These are phyloP conservation scores for Globisporangium recalcitrans DNA, from an alignment of 352 stramenopile species.

Conservation along the genomic window DNA sequence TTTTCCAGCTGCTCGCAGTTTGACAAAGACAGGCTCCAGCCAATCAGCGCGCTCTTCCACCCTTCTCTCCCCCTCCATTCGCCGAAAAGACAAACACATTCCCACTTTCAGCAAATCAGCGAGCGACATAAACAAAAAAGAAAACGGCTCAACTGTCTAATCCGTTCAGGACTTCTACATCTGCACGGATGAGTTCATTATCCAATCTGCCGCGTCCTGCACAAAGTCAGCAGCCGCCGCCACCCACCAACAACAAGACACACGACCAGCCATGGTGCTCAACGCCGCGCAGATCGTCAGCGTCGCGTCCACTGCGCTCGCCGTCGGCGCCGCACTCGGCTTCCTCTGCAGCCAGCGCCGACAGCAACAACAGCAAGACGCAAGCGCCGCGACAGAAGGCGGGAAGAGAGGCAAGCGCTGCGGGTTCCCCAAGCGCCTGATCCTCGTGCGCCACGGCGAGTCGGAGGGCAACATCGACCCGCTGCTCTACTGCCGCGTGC, in stretches of 20 bases:
- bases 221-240: neutral
- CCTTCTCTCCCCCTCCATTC: neutral
- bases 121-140: neutral
- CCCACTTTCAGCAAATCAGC: neutral
- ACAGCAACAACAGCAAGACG: neutral
- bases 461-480: constrained; percentile 85
- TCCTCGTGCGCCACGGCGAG: constrained; percentile 82
- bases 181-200: neutral
- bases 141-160: neutral
- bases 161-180: too few relatives aligned
- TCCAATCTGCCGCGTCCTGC: neutral
- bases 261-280: constrained; percentile 33
- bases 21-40: constrained; percentile 2
- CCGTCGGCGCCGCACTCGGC: constrained; percentile 33
- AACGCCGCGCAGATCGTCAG: constrained; percentile 35
- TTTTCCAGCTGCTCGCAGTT: neutral
- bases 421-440: constrained; percentile 63
- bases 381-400: neutral
- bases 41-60: neutral
- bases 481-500: constrained; percentile 62
- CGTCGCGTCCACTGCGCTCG: constrained; percentile 37
- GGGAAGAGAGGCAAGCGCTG: constrained; percentile 22
- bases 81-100: neutral
- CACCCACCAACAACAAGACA: neutral
- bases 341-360: constrained; percentile 20